Evolutionary conservation across 2,329 filamentous ascomycete species (phyloP).

Genomic region (Trematosphaeria pertusa): DNA sequence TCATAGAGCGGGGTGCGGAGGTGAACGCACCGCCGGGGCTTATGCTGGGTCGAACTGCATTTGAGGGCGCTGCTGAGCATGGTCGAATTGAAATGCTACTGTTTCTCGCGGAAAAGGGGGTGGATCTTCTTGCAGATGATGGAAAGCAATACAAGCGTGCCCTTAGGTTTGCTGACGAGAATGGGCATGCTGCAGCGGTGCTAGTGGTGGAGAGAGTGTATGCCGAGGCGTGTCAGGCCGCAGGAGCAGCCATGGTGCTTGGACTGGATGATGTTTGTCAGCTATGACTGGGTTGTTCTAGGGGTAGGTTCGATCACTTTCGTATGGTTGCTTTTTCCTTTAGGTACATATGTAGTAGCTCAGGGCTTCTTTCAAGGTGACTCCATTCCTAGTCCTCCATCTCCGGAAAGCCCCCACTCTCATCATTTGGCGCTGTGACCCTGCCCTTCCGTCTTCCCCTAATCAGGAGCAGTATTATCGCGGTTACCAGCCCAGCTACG

Average conservation of each 20-base stretch:
- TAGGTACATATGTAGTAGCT: no score
- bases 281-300: no score
- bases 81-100: conserved; percentile 22
- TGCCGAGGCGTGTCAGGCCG: not conserved
- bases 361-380: no score
- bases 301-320: no score
- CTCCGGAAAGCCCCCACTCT: not conserved
- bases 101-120: conserved; percentile 14
- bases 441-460: not conserved
- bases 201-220: not conserved
- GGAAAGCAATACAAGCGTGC: conserved; percentile 15
- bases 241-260: not conserved
- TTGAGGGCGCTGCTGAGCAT: conserved; percentile 19
- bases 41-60: conserved; percentile 14
- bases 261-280: no score
- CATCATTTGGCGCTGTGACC: not conserved
- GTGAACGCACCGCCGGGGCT: conserved; percentile 7
- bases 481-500: not conserved
- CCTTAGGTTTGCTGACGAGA: conserved; percentile 13
- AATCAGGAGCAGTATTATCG: not conserved
- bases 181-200: conserved; percentile 8
- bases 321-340: no score
- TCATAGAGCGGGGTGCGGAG: conserved; percentile 5
- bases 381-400: conserved; percentile 5
- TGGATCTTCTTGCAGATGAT: conserved; percentile 14